Percentiles rank a stretch among this genome's conserved stretches.
These are phyloP conservation scores for Dryas integrifolia DNA, from an alignment of 331 rosid species.

Conservation along the genomic window DNA sequence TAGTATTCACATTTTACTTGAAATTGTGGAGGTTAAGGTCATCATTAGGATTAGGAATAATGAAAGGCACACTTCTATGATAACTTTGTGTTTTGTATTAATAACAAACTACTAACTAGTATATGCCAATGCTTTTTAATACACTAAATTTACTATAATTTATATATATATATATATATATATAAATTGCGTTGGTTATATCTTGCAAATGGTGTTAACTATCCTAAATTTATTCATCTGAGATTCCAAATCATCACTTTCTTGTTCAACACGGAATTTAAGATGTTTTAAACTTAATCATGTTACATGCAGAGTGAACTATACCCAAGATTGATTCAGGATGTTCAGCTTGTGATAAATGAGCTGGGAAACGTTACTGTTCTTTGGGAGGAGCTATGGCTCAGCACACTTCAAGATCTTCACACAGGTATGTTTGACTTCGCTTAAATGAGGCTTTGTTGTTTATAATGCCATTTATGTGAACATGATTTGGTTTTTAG, in stretches of 20 bases:
- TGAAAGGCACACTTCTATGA: background rate
- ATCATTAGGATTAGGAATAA: background rate
- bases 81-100: background rate
- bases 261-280: constrained; percentile 25
- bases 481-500: background rate
- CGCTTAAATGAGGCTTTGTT: constrained; percentile 26
- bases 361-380: constrained; percentile 95
- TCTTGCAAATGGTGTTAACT: background rate
- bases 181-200: background rate
- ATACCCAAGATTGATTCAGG: constrained; percentile 84
- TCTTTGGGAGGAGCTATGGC: constrained; percentile 99
- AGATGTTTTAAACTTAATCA: constrained; percentile 28
- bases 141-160: background rate
- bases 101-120: background rate
- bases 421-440: constrained; percentile 61
- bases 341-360: constrained; percentile 87
- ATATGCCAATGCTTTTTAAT: background rate
- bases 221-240: constrained; percentile 16
- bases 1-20: background rate
- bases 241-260: constrained; percentile 16
- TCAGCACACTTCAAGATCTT: constrained; percentile 96
- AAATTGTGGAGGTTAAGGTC: background rate
- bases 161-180: background rate
- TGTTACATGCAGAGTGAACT: constrained; percentile 70
- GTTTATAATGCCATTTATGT: constrained; percentile 22